Base-by-base conservation (phyloP, 202 grass and related monocot species). In the Dendrocalamus latiflorus region DNA sequence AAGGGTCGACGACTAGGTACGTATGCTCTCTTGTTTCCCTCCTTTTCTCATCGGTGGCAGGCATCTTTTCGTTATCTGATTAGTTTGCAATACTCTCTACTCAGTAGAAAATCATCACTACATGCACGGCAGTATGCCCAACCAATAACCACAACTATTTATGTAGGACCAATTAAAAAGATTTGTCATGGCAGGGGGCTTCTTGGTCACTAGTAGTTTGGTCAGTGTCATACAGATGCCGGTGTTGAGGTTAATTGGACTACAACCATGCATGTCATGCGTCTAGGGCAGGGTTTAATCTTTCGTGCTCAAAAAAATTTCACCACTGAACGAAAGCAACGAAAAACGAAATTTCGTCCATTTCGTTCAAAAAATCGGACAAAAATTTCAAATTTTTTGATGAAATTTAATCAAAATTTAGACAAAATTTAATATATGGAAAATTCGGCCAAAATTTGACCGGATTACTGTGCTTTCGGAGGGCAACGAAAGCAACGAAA, bases 31-130 rank as follows among this genome's bases (percentile, higher is more conserved):
- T 25, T 70, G 26, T 70, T 77, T 48, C 21, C 20, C 36, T 54
- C 57, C 43, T 88, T 88, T 84, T 68, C 59, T 60, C 79, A 21
- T 77, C 49, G 78, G 88, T 86, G 88, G 83, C 88, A 82, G 78
- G 88, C 78, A 90, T 78, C 66, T 86, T 90, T 86, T 82, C 88
- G 67, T 81, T 61, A 53, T 72, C 59, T 78, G 50, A 77, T 89
- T 86, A 59, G 78, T 82, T 78, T 82, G 83, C 10, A 45, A 66
- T 69, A 77, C 83, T 77, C 20, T 67, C 58, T 82, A 78, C 87
- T 50, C 22, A 38, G 65, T 21, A 59, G 48, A 34, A 30, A 71
- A 89, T 82, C 72, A 86, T 82, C 48, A 85, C 77, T 66, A 17
- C 87, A 63, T 86, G 82, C 77, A 72, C 70, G 62, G n/a, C 18